Conservation (phyloP, 1,284 basidiomycete genomes). For the Cutaneotrichosporon dermatis region DNA sequence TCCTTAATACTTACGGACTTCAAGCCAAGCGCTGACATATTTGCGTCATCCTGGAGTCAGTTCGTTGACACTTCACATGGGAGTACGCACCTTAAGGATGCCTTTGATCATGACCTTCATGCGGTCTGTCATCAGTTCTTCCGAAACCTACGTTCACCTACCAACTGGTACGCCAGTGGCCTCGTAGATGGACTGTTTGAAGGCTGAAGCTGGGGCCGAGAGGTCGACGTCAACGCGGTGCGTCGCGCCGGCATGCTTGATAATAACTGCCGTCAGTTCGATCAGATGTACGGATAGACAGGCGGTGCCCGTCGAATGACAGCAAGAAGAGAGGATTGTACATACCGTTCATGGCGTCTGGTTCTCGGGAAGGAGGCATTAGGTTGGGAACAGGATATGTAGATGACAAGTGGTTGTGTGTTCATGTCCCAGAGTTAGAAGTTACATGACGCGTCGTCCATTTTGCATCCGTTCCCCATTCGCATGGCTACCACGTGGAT, state of each 20-base stretch:
- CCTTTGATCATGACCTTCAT: slow-evolving; percentile 98
- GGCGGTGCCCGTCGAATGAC: too few relatives aligned
- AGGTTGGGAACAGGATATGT: too few relatives aligned
- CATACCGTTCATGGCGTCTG: too few relatives aligned
- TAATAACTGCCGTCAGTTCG: slow-evolving; percentile 55
- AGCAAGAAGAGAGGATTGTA: too few relatives aligned
- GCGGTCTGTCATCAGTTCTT: slow-evolving; percentile 56
- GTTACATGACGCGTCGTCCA: too few relatives aligned
- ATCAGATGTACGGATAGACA: too few relatives aligned
- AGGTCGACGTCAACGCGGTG: slow-evolving; percentile 55
- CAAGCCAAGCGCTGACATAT: slow-evolving; percentile 73
- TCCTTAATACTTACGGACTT: slow-evolving; percentile 59
- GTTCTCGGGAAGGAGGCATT: too few relatives aligned
- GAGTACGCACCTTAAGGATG: slow-evolving; percentile 39
- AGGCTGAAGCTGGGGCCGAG: slow-evolving; percentile 57
- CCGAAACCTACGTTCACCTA: slow-evolving; percentile 10
- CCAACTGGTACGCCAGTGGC: slow-evolving; percentile 72
- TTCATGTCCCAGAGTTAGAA: too few relatives aligned
- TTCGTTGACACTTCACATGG: too few relatives aligned
- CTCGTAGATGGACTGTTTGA: slow-evolving; percentile 78
- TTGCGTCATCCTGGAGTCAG: slow-evolving; percentile 66
- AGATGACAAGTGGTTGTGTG: too few relatives aligned
- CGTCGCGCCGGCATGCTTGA: slow-evolving; percentile 87
- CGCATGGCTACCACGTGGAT: too few relatives aligned
- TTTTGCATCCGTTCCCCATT: too few relatives aligned